Conservation (phyloP, 257 asterid genomes). For the Verbena officinalis region DNA sequence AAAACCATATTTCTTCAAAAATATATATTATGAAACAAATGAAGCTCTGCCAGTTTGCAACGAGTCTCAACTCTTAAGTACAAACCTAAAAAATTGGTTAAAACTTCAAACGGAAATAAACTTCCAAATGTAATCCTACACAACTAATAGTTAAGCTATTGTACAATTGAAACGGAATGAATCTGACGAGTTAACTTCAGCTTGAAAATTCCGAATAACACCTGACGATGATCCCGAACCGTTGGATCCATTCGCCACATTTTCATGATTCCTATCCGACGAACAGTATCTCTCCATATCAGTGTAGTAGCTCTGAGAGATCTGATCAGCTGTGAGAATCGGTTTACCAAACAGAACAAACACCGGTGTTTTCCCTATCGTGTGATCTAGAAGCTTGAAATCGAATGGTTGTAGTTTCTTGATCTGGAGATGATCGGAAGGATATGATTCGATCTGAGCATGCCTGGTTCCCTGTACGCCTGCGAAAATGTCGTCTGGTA, state of each 20-base stretch:
- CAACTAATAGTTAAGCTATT: too few relatives aligned
- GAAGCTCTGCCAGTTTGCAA: too few relatives aligned
- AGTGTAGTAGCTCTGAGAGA: conserved; percentile 46
- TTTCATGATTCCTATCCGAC: conserved; percentile 43
- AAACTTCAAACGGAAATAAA: too few relatives aligned
- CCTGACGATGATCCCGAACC: conserved; percentile 56
- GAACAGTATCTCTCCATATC: conserved; percentile 40
- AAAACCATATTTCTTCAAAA: too few relatives aligned
- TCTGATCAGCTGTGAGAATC: conserved; percentile 67
- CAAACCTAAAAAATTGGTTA: too few relatives aligned
- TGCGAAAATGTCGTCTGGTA: conserved; percentile 55
- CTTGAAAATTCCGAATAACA: conserved; percentile 48
- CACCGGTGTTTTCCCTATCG: conserved; percentile 27
- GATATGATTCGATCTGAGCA: conserved; percentile 47
- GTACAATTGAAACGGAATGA: too few relatives aligned
- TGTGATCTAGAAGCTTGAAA: conserved; percentile 43
- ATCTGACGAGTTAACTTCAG: conserved; percentile 47
- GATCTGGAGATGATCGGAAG: conserved; percentile 52
- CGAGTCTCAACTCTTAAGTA: too few relatives aligned
- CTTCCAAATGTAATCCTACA: too few relatives aligned
- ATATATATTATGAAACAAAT: too few relatives aligned
- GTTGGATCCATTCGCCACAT: conserved; percentile 39
- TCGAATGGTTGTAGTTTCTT: conserved; percentile 54
- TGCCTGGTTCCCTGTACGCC: conserved; percentile 99
- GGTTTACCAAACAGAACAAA: conserved; percentile 70